phyloP scores from a whole-genome alignment of 768 basidiomycete species.

The Collybia sp. region DNA sequence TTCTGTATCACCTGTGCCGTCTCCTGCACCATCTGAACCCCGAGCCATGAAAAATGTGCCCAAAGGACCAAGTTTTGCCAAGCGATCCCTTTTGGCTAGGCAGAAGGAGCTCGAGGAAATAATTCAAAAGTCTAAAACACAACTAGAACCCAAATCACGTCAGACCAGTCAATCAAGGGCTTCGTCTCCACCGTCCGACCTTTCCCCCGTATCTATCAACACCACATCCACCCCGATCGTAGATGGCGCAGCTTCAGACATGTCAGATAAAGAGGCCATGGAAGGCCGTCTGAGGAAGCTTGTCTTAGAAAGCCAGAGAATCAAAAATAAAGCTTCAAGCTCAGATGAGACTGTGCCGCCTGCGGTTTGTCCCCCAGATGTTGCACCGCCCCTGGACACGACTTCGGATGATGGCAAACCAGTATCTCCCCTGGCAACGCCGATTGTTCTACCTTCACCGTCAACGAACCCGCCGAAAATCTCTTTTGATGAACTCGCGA shows the following conservation, averaged over 20 bases:
- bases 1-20: slow-evolving; percentile 7
- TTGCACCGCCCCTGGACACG: neutral
- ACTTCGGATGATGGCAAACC: slow-evolving; percentile 4
- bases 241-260: neutral
- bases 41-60: slow-evolving; percentile 33
- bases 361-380: neutral
- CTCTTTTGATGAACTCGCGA: slow-evolving; percentile 50
- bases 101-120: slow-evolving; percentile 42
- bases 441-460: slow-evolving; percentile 7
- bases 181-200: neutral
- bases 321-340: slow-evolving; percentile 10
- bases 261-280: slow-evolving; percentile 28
- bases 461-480: slow-evolving; percentile 12
- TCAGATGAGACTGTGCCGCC: neutral
- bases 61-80: slow-evolving; percentile 30
- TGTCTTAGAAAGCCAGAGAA: slow-evolving; percentile 34
- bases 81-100: slow-evolving; percentile 32
- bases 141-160: slow-evolving; percentile 23
- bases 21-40: slow-evolving; percentile 27
- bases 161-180: neutral
- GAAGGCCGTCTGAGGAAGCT: slow-evolving; percentile 36
- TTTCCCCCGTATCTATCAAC: neutral
- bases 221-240: neutral
- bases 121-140: slow-evolving; percentile 27
- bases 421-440: slow-evolving; percentile 3